These are phyloP conservation scores for Choiromyces venosus DNA, from an alignment of 495 filamentous ascomycete species.

Conservation along the genomic window DNA sequence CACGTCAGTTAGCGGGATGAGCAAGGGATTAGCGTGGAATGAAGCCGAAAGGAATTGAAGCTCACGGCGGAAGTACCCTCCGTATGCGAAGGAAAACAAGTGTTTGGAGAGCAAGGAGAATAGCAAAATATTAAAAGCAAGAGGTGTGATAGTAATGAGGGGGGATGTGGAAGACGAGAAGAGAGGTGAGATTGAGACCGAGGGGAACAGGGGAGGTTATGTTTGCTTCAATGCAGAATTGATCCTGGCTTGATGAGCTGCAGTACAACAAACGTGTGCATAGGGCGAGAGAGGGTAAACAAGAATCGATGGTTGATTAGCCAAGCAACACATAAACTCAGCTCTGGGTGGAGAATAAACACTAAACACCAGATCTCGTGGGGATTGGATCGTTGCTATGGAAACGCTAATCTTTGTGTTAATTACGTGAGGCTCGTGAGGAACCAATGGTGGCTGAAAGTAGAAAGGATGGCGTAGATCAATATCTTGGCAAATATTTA, in stretches of 20 bases:
- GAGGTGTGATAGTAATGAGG: neutral
- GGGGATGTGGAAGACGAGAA: neutral
- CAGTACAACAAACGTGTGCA: neutral
- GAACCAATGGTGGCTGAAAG: neutral
- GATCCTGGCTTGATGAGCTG: neutral
- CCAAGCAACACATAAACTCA: neutral
- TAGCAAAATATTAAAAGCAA: neutral
- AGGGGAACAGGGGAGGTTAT: slow-evolving; percentile 2
- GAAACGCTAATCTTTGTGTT: neutral
- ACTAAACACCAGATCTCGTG: neutral
- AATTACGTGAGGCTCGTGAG: neutral
- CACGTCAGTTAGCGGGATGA: slow-evolving; percentile 18
- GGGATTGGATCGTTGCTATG: neutral
- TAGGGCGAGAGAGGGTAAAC: neutral
- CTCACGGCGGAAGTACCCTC: neutral
- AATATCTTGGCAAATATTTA: neutral
- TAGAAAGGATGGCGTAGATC: neutral
- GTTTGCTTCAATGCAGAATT: neutral
- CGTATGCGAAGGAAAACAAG: neutral
- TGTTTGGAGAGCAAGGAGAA: neutral
- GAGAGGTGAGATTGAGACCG: neutral
- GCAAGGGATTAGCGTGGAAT: slow-evolving; percentile 24
- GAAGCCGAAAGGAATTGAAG: neutral
- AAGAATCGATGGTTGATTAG: neutral
- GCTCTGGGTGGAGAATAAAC: neutral